A percentile compares a stretch with the other conserved stretches of the same genome.
Conservation (phyloP, 208 protist species). For the Trypanosoma avium region DNA sequence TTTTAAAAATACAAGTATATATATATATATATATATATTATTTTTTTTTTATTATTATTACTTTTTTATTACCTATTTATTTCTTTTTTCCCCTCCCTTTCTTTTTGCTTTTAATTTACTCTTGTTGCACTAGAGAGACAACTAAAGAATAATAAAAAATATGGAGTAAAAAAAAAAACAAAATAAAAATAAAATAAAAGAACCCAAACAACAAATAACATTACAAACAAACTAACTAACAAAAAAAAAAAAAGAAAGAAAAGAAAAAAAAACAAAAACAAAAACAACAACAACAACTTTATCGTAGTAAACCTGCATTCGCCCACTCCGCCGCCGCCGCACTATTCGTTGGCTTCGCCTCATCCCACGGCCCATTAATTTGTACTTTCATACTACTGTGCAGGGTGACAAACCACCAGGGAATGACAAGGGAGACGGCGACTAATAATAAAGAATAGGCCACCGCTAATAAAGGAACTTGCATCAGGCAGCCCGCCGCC, state of each 20-base stretch:
- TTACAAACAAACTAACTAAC: slow-evolving; percentile 12
- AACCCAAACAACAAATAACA: no score
- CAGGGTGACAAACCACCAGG: slow-evolving; percentile 73
- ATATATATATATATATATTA: neutral
- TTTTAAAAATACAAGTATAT: neutral
- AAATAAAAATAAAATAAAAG: slow-evolving; percentile 21
- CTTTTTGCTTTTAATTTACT: neutral
- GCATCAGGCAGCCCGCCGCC: slow-evolving; percentile 48
- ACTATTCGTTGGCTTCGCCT: slow-evolving; percentile 92
- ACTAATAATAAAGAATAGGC: slow-evolving; percentile 54
- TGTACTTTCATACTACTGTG: slow-evolving; percentile 83
- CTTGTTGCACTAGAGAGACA: neutral
- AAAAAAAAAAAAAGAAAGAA: neutral
- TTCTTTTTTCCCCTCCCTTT: neutral
- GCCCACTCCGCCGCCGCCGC: slow-evolving; percentile 90
- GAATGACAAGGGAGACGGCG: slow-evolving; percentile 72
- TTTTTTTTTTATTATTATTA: neutral
- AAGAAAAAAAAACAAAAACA: neutral
- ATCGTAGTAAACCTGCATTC: slow-evolving; percentile 75
- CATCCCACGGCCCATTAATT: slow-evolving; percentile 92
- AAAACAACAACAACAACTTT: slow-evolving; percentile 9
- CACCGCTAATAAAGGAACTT: slow-evolving; percentile 57
- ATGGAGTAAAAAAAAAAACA: slow-evolving; percentile 20
- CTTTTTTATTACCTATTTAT: neutral
- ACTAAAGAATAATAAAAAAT: neutral